Percentiles rank a stretch among this genome's conserved stretches.
phyloP scores from a whole-genome alignment of 1,284 basidiomycete species.

The Ceratobasidium sp. region DNA sequence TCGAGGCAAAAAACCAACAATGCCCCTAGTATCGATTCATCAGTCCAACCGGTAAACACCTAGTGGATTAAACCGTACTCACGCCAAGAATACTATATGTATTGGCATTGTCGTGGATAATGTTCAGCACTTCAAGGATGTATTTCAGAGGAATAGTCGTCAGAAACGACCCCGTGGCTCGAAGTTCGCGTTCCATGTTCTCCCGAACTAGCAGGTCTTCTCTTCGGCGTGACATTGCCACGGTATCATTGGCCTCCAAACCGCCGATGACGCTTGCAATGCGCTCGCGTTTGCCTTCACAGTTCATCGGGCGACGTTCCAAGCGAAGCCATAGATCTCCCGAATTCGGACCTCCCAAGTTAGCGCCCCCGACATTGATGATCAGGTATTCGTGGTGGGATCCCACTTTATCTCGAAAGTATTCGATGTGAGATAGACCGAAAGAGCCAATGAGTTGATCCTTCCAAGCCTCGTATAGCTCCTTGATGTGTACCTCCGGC shows the following conservation, averaged over 20 bases:
- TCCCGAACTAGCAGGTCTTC: not conserved
- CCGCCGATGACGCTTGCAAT: not conserved
- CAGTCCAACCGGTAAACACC: not conserved
- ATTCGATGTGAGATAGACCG: slow-evolving; percentile 6
- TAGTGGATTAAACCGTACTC: not conserved
- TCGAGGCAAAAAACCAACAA: slow-evolving; percentile 30
- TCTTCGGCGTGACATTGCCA: slow-evolving; percentile 6
- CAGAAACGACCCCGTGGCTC: not conserved
- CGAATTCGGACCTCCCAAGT: too few species aligned
- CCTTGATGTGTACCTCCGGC: not conserved
- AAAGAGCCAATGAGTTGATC: not conserved
- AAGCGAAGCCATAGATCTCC: slow-evolving; percentile 7
- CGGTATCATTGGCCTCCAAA: slow-evolving; percentile 6
- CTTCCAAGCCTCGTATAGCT: slow-evolving; percentile 4
- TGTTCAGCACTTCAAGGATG: slow-evolving; percentile 10
- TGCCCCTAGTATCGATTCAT: not conserved
- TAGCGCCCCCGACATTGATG: not conserved
- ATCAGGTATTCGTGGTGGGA: slow-evolving; percentile 24
- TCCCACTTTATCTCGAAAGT: not conserved
- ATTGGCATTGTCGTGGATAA: slow-evolving; percentile 13
- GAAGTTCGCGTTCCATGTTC: not conserved
- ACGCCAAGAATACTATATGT: slow-evolving; percentile 13
- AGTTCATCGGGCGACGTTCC: not conserved
- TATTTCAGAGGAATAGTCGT: not conserved
- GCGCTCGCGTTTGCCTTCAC: not conserved